Evolutionary conservation across 805 yeast species (phyloP), one percentile per base, ranked within the genome.

Genomic region (Huiozyma sinensis): DNA sequence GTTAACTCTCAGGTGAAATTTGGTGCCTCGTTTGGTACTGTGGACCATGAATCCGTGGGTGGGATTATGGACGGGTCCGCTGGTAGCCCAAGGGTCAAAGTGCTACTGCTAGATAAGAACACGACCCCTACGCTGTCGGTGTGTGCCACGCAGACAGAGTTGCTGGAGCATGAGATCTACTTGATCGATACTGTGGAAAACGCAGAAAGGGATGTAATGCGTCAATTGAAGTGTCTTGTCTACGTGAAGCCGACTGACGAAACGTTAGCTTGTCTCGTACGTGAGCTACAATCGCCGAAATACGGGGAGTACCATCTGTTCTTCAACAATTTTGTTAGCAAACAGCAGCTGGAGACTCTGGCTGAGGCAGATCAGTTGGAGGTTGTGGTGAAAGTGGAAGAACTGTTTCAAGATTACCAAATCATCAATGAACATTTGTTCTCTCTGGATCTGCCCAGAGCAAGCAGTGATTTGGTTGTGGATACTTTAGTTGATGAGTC

Each of bases 341-440:
- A 90, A 64, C 69, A 79, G 28, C 83, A 85, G 50, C 62, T 92
- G 52, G 99, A 92, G 59, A 71, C 84, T 41, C 59, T 92, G 39
- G 97, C 98, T 0, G 95, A 87, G 61, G 75, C 85, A 3, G 99
- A 92, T 61, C 92, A 85, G 56, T 70, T 79, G 54, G 97, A 90
- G 58, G 77, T 79, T 7, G 83, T 92, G 7, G 66, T 72, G 5
- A 75, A 75, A 46, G 87, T 92, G 5, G 78, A 82, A 42, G 98
- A 92, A 57, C 58, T 89, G 35, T 92, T 87, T 58, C 84, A 81
- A 53, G 97, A 92, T 62, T 89, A 82, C 58, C 70, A 77, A 49
- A 79, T 85, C 6, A 64, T 90, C 43, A 86, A 86, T 61, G 70
- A 70, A 46, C 83, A 84, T 53, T 64, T 90, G 32, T 84, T 79